Conservation (phyloP, 2,329 filamentous ascomycete species). For the Metarhizium sp. region DNA sequence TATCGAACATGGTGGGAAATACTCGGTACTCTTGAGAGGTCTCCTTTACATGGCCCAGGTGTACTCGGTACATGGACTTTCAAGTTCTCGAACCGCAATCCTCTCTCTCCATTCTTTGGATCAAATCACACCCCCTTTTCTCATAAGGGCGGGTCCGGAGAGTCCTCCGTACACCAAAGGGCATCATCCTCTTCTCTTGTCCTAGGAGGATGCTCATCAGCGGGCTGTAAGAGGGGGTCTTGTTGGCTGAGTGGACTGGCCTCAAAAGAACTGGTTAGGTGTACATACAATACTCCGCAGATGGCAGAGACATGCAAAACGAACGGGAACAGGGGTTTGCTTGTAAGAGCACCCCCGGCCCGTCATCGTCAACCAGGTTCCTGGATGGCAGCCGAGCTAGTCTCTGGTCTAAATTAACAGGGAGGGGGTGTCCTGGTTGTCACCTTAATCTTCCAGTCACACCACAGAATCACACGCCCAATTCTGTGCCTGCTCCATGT, state of each 20-base stretch:
- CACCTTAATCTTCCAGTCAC: not conserved
- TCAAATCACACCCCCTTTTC: not conserved
- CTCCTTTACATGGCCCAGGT: not conserved
- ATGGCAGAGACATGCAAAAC: not conserved
- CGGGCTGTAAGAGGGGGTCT: not conserved
- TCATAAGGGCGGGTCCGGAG: not conserved
- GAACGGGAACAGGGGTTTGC: not conserved
- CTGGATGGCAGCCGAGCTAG: not conserved
- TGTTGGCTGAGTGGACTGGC: not conserved
- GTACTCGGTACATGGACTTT: not conserved
- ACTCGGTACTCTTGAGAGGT: not conserved
- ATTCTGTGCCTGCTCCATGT: not conserved
- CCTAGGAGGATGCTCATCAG: not conserved
- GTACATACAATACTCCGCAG: not conserved
- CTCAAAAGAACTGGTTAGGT: not conserved
- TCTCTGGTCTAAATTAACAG: not conserved
- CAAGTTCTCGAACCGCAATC: not conserved
- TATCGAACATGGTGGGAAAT: not conserved
- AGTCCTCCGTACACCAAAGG: not conserved
- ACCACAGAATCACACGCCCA: not conserved
- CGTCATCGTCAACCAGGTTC: not conserved
- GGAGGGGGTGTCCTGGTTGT: not conserved
- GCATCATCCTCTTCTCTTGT: not conserved
- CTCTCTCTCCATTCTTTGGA: not conserved
- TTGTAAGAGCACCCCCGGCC: not conserved